Evolutionary conservation across 768 basidiomycete genomes (phyloP), one percentile per base, ranked within the genome.

Genomic region (Mycena albidolilacea): DNA sequence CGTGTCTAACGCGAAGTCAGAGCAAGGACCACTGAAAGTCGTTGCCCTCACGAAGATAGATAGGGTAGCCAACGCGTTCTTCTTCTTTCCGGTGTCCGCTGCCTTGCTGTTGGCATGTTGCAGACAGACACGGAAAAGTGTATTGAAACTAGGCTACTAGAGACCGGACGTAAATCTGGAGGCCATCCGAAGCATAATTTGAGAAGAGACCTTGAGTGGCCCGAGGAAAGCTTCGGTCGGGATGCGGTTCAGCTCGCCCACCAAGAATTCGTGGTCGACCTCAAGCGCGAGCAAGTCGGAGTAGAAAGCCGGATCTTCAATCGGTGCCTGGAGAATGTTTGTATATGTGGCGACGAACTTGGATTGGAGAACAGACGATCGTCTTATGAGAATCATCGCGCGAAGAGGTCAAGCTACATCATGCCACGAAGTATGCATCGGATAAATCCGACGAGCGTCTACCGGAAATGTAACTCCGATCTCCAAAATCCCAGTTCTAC

Each of bases 1-100:
- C 87, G 85, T 23, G 54, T 19, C 75, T 76, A 30, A 14, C 52
- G 64, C 2, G 50, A 15, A 19, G 38, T 43, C 11, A 64, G 39
- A 55, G n/a, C 19, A 11, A 11, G 35, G 1, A 37, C 10, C 21
- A 21, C 1, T 21, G 5, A 1, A 7, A 43, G 14, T 23, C 10
- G 35, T 37, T 23, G 19, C 9, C 2, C 64, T n/a, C 52, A 88
- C 77, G 5, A 90, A 41, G 15, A 90, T 80, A 0, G 85, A 80
- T 44, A 92, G 79, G 1, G 89, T 90, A 74, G 89, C 85, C 17
- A 92, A 73, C 5, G 91, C 88, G 73, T 89, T 86, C 0, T 71
- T 82, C 71, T 82, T 85, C 64, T 78, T 79, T 62, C 84, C 80
- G 63, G 84, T 84, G 21, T 82, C 79, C 61, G 84, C 79, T 38